These are phyloP conservation scores for Hypoxylon cercidicola DNA, from an alignment of 495 filamentous ascomycete genomes.

Conservation along the genomic window DNA sequence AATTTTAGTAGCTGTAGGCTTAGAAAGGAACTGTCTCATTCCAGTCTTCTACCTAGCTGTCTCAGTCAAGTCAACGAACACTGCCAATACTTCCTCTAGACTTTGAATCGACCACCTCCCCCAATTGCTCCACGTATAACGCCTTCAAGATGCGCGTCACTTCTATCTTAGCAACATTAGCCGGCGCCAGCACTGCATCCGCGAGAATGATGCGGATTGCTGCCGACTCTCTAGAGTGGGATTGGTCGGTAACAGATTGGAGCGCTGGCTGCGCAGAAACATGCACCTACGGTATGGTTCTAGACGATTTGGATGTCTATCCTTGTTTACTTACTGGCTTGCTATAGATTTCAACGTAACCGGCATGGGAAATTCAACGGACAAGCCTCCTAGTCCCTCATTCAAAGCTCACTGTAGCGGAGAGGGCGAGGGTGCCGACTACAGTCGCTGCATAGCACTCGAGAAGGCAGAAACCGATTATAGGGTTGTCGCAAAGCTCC, in stretches of 20 bases:
- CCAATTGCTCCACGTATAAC: not conserved
- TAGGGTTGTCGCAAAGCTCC: constrained; percentile 41
- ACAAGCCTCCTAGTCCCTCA: constrained; percentile 35
- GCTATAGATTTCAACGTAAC: constrained; percentile 44
- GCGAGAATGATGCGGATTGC: constrained; percentile 34
- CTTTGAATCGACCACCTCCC: constrained; percentile 9
- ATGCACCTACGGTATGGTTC: constrained; percentile 40
- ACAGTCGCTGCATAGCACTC: constrained; percentile 29
- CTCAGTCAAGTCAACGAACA: constrained; percentile 14
- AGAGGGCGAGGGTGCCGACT: constrained; percentile 41
- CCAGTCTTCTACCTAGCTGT: not conserved
- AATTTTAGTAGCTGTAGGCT: not conserved
- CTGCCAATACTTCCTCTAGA: not conserved
- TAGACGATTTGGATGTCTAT: not conserved
- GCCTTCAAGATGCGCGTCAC: constrained; percentile 41
- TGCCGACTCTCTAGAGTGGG: constrained; percentile 27
- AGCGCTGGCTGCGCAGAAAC: constrained; percentile 36
- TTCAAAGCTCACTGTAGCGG: constrained; percentile 45
- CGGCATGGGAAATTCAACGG: constrained; percentile 28
- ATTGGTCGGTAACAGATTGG: constrained; percentile 45
- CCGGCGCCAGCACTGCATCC: constrained; percentile 34
- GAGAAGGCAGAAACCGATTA: constrained; percentile 30
- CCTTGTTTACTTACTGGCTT: constrained; percentile 9
- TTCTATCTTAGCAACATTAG: constrained; percentile 34
- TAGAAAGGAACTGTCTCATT: constrained; percentile 1